phyloP scores from a whole-genome alignment of 352 stramenopile genomes.

The Globisporangium sylvaticum region DNA sequence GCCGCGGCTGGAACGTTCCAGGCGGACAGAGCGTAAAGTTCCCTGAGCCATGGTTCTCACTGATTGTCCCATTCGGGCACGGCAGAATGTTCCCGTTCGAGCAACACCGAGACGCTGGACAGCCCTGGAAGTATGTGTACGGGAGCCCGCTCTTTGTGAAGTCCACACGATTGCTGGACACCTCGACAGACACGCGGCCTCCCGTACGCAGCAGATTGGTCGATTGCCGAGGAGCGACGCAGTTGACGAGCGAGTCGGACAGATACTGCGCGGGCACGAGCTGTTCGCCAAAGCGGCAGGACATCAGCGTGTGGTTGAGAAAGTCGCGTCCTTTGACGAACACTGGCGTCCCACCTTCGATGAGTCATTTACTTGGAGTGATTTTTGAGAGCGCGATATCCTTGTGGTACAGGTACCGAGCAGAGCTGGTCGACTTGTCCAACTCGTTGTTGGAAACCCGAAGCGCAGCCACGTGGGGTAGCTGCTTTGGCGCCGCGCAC shows the following conservation, averaged over 20 bases:
- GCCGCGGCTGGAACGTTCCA: conserved; percentile 91
- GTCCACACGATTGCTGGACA: conserved; percentile 86
- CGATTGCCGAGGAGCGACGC: conserved; percentile 69
- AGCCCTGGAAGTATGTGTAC: conserved; percentile 75
- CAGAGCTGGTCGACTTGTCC: conserved; percentile 42
- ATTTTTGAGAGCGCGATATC: conserved; percentile 83
- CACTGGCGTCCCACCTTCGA: conserved; percentile 76
- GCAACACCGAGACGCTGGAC: conserved; percentile 60
- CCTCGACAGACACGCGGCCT: conserved; percentile 63
- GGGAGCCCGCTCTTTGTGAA: conserved; percentile 65
- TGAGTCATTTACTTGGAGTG: conserved; percentile 64
- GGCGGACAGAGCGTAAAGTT: conserved; percentile 95
- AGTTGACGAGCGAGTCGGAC: conserved; percentile 66
- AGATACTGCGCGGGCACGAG: conserved; percentile 77
- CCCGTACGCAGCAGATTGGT: conserved; percentile 36
- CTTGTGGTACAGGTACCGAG: conserved; percentile 76
- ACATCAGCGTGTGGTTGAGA: conserved; percentile 83
- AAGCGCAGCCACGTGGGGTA: conserved; percentile 60
- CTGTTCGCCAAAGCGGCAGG: conserved; percentile 84
- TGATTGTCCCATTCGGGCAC: conserved; percentile 89
- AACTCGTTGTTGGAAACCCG: conserved; percentile 80
- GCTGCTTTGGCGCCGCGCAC: conserved; percentile 56
- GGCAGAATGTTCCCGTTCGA: conserved; percentile 42
- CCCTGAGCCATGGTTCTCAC: conserved; percentile 27
- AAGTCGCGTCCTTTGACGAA: conserved; percentile 95